Conservation (phyloP, 768 basidiomycete genomes). For the Psilocybe subaeruginosa region DNA sequence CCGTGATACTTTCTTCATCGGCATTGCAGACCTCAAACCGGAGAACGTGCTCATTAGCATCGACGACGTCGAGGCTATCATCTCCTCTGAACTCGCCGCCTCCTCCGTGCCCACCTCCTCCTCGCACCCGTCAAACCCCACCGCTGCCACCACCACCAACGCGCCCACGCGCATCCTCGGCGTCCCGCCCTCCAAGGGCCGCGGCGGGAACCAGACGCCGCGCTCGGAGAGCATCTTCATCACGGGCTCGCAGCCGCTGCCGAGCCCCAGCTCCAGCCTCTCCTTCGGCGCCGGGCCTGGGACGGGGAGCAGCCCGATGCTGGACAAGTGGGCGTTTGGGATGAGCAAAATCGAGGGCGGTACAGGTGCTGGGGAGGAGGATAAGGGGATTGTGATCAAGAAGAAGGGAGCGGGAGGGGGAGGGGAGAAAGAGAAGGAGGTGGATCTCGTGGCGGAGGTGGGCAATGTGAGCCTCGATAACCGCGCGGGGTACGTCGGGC, state of each 20-base stretch:
- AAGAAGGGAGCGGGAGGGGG: background rate
- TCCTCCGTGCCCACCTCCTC: slow-evolving; percentile 67
- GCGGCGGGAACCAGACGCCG: slow-evolving; percentile 96
- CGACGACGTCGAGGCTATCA: slow-evolving; percentile 94
- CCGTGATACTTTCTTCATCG: background rate
- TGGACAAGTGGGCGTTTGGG: slow-evolving; percentile 89
- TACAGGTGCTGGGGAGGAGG: slow-evolving; percentile 23
- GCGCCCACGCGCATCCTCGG: slow-evolving; percentile 76
- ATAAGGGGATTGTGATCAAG: slow-evolving; percentile 21
- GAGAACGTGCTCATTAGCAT: slow-evolving; percentile 98
- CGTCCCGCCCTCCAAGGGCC: slow-evolving; percentile 89
- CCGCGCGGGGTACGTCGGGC: slow-evolving; percentile 31
- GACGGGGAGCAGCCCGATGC: slow-evolving; percentile 46
- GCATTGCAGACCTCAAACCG: slow-evolving; percentile 83
- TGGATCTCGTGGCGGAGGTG: slow-evolving; percentile 40
- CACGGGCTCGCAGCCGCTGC: slow-evolving; percentile 92
- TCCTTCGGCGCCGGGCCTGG: slow-evolving; percentile 45
- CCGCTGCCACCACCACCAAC: too few species aligned
- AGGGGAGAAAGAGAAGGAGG: slow-evolving; percentile 18
- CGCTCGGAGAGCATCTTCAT: slow-evolving; percentile 78
- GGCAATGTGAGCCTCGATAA: slow-evolving; percentile 42
- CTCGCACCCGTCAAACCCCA: slow-evolving; percentile 43
- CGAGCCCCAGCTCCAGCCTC: slow-evolving; percentile 79
- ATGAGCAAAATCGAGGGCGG: slow-evolving; percentile 81
- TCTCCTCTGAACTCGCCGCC: slow-evolving; percentile 75